Conservation (phyloP, 768 basidiomycete genomes). For the Pleurotus salmoneostramineus region DNA sequence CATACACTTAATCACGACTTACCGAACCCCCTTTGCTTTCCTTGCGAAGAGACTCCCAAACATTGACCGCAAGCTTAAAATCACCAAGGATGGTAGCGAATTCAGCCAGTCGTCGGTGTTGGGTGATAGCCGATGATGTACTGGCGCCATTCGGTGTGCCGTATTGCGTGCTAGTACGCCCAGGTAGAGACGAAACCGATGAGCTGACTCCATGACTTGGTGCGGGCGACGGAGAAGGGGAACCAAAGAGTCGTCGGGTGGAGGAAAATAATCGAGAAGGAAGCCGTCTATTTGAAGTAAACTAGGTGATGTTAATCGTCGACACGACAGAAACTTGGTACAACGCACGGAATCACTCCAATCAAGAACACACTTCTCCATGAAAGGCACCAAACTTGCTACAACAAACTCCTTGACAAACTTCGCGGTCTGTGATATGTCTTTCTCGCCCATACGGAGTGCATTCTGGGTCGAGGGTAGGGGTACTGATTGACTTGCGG, state of each 20-base stretch:
- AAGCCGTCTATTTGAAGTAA: constrained; percentile 71
- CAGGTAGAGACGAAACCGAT: constrained; percentile 36
- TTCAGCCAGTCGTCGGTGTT: constrained; percentile 88
- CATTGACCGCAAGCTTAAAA: constrained; percentile 71
- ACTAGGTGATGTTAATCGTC: constrained; percentile 31
- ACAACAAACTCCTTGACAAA: constrained; percentile 87
- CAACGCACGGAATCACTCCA: constrained; percentile 82
- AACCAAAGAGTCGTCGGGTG: constrained; percentile 79
- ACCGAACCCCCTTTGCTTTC: constrained; percentile 88
- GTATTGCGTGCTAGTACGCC: constrained; percentile 31
- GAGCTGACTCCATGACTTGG: constrained; percentile 33
- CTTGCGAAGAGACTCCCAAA: constrained; percentile 87
- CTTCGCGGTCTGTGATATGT: constrained; percentile 69
- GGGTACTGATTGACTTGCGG: constrained; percentile 15
- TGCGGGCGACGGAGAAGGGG: constrained; percentile 45
- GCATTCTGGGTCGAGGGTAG: constrained; percentile 27
- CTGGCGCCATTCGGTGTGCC: constrained; percentile 19
- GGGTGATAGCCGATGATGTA: constrained; percentile 44
- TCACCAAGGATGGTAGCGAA: constrained; percentile 93
- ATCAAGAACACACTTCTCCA: constrained; percentile 90
- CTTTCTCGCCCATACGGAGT: constrained; percentile 59
- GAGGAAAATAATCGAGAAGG: constrained; percentile 85
- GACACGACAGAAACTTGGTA: background rate
- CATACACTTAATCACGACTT: constrained; percentile 19
- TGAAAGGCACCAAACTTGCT: constrained; percentile 92